Conservation (phyloP, 768 basidiomycete genomes). For the Tricholoma flavovirens region DNA sequence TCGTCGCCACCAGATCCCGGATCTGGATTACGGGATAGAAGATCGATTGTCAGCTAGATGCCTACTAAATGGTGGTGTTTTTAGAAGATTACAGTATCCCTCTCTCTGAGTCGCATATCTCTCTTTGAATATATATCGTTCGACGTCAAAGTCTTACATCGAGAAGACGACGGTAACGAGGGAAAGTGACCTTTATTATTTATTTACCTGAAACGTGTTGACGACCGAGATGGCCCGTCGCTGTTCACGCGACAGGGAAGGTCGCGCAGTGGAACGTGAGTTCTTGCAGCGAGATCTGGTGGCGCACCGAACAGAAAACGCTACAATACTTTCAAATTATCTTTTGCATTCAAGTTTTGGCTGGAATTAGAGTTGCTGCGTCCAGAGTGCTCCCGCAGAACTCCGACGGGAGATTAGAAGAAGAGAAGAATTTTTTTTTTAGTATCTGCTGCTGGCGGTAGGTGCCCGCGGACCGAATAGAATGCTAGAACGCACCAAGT, state of each 20-base stretch:
- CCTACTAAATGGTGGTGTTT: not conserved
- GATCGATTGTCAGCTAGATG: not conserved
- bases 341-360: not conserved
- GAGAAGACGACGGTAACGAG: not conserved
- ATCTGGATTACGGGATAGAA: conserved; percentile 1
- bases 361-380: not conserved
- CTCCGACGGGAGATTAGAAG: conserved; percentile 4
- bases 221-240: not conserved
- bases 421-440: conserved; percentile 6
- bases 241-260: not conserved
- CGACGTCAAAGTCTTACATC: not conserved
- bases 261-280: not conserved
- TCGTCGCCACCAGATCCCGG: not conserved
- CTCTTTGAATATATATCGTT: not conserved
- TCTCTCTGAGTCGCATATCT: not conserved
- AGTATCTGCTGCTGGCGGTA: not conserved
- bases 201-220: not conserved
- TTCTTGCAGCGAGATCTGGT: conserved; percentile 3
- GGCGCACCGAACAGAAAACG: conserved; percentile 9
- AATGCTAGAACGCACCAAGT: conserved; percentile 4
- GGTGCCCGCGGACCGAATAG: conserved; percentile 14
- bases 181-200: not conserved
- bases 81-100: no score
- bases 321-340: not conserved
- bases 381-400: conserved; percentile 3